Percentiles rank a stretch among this genome's conserved stretches.
Conservation (phyloP, 2,329 filamentous ascomycete genomes). For the Hymenoscyphus infarciens region DNA sequence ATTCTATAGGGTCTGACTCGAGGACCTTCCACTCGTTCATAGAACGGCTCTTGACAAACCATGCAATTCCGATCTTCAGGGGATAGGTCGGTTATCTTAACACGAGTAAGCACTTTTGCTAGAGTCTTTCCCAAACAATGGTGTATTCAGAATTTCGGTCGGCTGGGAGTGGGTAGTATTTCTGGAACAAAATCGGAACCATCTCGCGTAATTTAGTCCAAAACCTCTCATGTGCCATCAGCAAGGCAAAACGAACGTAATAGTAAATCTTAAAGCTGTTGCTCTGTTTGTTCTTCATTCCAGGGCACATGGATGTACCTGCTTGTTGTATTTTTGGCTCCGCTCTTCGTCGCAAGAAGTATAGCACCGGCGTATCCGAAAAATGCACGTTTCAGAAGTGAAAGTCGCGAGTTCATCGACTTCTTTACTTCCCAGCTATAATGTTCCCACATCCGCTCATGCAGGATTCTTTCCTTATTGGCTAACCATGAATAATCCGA, state of each 20-base stretch:
- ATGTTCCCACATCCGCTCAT: neutral
- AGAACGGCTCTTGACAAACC: neutral
- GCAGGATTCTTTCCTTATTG: neutral
- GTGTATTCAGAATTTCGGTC: neutral
- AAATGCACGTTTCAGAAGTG: too few species aligned
- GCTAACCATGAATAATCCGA: neutral
- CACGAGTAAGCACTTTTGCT: neutral
- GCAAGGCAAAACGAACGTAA: neutral
- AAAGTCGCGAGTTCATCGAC: too few species aligned
- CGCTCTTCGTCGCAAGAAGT: too few species aligned
- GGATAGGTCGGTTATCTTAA: neutral
- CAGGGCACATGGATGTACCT: neutral
- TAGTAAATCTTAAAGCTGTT: neutral
- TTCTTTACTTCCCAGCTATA: neutral
- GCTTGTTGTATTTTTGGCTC: too few species aligned
- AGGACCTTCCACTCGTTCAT: neutral
- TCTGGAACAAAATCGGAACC: neutral
- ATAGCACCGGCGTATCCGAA: too few species aligned
- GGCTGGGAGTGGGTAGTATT: neutral
- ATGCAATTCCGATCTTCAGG: neutral
- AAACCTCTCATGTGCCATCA: neutral
- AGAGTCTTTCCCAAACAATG: neutral
- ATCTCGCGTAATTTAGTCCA: neutral
- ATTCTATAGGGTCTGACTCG: neutral
- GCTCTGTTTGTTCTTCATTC: neutral